These are phyloP conservation scores for Draba incana DNA, from an alignment of 345 rosid species.

Conservation along the genomic window DNA sequence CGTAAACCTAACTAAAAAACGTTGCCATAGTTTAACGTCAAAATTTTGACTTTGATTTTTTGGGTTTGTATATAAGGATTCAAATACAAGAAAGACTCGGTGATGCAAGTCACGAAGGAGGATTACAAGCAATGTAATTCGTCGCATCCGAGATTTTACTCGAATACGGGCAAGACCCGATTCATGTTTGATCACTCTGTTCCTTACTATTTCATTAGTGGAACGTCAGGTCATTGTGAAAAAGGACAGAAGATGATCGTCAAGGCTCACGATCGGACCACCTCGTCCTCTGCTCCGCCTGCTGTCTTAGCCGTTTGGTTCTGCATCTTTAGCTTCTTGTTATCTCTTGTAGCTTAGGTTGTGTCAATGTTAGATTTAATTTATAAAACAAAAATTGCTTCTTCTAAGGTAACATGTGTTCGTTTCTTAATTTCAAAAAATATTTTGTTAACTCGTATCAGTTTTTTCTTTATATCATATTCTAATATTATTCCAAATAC, in stretches of 20 bases:
- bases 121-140: slow-evolving; percentile 64
- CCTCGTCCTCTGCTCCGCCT: slow-evolving; percentile 10
- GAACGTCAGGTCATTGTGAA: slow-evolving; percentile 54
- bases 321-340: slow-evolving; percentile 3
- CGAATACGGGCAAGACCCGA: slow-evolving; percentile 56
- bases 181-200: slow-evolving; percentile 55
- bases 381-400: too few relatives aligned
- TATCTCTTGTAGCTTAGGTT: slow-evolving; percentile 1
- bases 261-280: slow-evolving; percentile 38
- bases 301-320: slow-evolving; percentile 9
- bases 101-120: slow-evolving; percentile 51
- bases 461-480: too few relatives aligned
- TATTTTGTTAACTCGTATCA: too few relatives aligned
- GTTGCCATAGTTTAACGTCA: not conserved
- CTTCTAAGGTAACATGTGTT: too few relatives aligned
- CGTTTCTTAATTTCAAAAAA: too few relatives aligned
- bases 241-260: slow-evolving; percentile 59
- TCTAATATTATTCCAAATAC: too few relatives aligned
- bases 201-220: slow-evolving; percentile 63
- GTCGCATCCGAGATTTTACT: slow-evolving; percentile 50
- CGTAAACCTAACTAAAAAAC: not conserved
- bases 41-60: not conserved
- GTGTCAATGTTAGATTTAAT: not conserved
- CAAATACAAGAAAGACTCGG: slow-evolving; percentile 57
- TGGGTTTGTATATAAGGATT: not conserved